These are phyloP conservation scores for Lanmaoa rubissima DNA, from an alignment of 768 basidiomycete species.

Conservation along the genomic window DNA sequence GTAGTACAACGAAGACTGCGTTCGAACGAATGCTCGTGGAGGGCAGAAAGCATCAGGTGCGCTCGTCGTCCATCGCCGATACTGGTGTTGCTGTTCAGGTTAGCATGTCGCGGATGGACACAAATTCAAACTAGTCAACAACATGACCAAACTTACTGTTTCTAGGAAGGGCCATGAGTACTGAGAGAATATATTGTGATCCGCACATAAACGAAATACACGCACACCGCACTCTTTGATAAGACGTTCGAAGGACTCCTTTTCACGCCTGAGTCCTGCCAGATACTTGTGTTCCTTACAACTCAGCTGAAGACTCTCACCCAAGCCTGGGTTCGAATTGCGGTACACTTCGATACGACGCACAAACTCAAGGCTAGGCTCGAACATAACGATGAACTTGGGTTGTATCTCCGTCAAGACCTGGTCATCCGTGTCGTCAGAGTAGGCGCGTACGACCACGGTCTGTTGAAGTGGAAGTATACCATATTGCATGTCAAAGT, in stretches of 20 bases:
- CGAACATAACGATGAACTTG: slow-evolving; percentile 92
- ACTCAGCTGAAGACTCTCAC: slow-evolving; percentile 80
- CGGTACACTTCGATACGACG: slow-evolving; percentile 92
- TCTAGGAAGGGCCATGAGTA: no score
- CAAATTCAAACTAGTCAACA: no score
- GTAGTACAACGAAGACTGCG: no score
- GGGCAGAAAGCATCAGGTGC: no score
- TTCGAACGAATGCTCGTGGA: no score
- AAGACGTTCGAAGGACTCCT: slow-evolving; percentile 88
- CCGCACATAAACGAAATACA: slow-evolving; percentile 12
- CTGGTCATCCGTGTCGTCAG: slow-evolving; percentile 90
- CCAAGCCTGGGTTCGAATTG: slow-evolving; percentile 77
- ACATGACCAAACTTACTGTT: no score
- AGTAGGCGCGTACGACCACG: slow-evolving; percentile 82
- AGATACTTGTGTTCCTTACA: slow-evolving; percentile 97
- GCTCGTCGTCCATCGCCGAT: no score
- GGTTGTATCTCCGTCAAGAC: slow-evolving; percentile 85
- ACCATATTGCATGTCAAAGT: slow-evolving; percentile 80
- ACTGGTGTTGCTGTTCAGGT: no score
- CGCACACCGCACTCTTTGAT: slow-evolving; percentile 90
- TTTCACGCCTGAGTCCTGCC: slow-evolving; percentile 83
- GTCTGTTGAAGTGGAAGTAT: slow-evolving; percentile 75
- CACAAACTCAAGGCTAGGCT: slow-evolving; percentile 91
- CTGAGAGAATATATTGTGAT: no score
- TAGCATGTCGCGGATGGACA: slow-evolving; percentile 45